phyloP scores from a whole-genome alignment of 148 eudicot genomes.

The Chenopodium album region DNA sequence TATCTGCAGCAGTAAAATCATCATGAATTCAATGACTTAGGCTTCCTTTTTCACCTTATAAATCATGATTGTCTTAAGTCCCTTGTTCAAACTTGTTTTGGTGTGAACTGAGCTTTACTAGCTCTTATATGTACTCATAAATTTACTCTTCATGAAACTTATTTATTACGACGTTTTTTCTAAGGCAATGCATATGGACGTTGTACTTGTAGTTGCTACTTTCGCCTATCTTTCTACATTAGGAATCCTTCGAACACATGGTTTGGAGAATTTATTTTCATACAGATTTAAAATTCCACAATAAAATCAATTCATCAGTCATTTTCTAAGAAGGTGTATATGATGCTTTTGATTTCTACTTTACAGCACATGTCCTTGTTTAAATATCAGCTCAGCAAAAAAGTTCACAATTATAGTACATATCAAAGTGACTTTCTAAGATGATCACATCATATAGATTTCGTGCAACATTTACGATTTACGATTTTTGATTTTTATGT shows the following conservation, averaged over 20 bases:
- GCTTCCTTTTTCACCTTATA: neutral
- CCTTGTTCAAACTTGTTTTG: neutral
- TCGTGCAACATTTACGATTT: neutral
- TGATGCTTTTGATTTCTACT: neutral
- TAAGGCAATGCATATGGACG: neutral
- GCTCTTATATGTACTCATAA: neutral
- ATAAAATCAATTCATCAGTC: neutral
- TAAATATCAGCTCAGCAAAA: neutral
- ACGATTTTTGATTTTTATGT: no score
- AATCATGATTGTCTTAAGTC: neutral
- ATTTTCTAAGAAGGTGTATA: neutral
- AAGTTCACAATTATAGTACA: neutral
- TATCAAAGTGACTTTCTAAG: neutral
- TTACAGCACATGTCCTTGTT: neutral
- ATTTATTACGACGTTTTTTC: neutral
- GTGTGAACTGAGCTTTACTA: neutral
- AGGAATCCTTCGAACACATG: neutral
- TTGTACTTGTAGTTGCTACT: neutral
- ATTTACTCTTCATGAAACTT: neutral
- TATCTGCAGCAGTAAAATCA: constrained; percentile 36
- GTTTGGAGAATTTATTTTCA: neutral
- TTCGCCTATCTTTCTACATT: neutral
- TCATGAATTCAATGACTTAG: neutral
- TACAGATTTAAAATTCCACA: neutral
- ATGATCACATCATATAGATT: neutral